Evolutionary conservation across 176 grass and related monocot species (phyloP), one percentile per base, ranked within the genome.

Genomic region (Triticum turgidum): DNA sequence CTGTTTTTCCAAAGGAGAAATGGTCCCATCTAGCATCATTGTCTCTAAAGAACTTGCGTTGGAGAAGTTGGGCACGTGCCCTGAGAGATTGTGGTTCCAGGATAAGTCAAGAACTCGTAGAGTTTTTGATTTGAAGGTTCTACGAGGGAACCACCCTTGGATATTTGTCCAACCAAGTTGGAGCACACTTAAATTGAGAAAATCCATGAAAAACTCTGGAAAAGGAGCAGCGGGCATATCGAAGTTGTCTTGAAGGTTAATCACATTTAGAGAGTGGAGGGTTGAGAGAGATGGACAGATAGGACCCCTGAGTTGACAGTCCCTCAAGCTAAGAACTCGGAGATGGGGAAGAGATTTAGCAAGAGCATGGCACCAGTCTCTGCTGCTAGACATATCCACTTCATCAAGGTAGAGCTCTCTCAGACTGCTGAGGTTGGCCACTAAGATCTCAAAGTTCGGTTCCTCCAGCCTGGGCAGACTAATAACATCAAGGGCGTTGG

Each of bases 61-160:
- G 14, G 30, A 68, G 21, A 68, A 68, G 1, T 35, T 68, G 13
- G 65, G 65, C 13, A 68, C 0, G 4, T 18, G 5, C 14, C 65
- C 86, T 25, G 11, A 89, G 4, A 92, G 86, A 77, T 77, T 7
- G 2, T 3, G 3, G n/a, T 92, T 92, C n/a, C 12, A 0, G 4
- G 87, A 92, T 47, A 89, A 24, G 45, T 92, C 87, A 15, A 92
- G 69, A 0, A 76, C 35, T 4, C 24, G 80, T 65, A 92, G 75
- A 11, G 83, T 64, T 58, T 54, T 56, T 0, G 80, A 69, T 59
- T 47, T 45, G 9, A 92, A 80, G 41, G 33, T 41, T 63, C 29
- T 27, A 5, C 0, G 3, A 27, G 86, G 90, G 8, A 89, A 67
- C 30, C 22, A 47, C 1, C 90, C 86, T 51, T 54, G 14, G 65